These are phyloP conservation scores for Globisporangium emineosum DNA, from an alignment of 352 stramenopile genomes.

Conservation along the genomic window DNA sequence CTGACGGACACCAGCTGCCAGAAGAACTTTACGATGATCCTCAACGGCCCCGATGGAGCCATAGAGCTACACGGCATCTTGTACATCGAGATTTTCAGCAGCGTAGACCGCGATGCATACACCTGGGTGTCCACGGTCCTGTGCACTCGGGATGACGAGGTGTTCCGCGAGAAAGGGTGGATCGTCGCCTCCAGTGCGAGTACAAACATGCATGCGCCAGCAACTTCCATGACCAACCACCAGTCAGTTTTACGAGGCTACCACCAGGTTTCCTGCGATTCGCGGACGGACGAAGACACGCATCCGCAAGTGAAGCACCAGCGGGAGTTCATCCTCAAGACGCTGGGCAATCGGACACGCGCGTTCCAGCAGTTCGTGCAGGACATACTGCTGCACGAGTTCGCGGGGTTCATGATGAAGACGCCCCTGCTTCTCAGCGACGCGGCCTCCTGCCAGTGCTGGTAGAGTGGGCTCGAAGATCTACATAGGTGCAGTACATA, in stretches of 20 bases:
- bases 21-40: neutral
- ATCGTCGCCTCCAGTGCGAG: neutral
- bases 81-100: constrained; percentile 6
- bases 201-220: no score
- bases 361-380: constrained; percentile 11
- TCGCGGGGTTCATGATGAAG: neutral
- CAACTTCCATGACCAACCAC: no score
- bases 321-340: constrained; percentile 12
- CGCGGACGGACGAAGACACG: neutral
- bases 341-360: constrained; percentile 4
- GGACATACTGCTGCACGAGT: constrained; percentile 7
- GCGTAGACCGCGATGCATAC: neutral
- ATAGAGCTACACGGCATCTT: constrained; percentile 6
- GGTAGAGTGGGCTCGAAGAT: neutral
- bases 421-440: neutral
- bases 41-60: neutral
- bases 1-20: neutral
- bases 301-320: neutral
- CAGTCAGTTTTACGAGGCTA: neutral
- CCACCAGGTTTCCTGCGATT: neutral
- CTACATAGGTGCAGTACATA: no score
- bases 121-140: constrained; percentile 5
- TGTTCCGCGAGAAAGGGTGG: constrained; percentile 7
- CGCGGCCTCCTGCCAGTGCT: neutral
- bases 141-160: neutral